Evolutionary conservation across 1,284 basidiomycete species (phyloP), one percentile per base, ranked within the genome.

Genomic region (Sanghuangporus weigelae): DNA sequence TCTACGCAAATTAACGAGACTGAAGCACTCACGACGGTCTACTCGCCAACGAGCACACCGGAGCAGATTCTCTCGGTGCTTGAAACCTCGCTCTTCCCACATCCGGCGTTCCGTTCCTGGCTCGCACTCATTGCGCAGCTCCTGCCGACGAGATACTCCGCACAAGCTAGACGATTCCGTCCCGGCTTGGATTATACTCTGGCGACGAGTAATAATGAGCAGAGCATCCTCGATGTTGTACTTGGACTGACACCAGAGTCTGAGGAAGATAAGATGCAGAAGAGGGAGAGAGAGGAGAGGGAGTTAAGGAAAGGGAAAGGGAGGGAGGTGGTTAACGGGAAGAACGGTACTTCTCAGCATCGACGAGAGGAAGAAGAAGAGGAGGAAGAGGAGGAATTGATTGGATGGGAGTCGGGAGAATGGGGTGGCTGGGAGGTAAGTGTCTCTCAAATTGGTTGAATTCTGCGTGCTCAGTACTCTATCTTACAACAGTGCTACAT

Each of bases 121-220:
- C 78, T 98, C 44, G 83, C 87, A n/a, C 81, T 87, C 64, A 86
- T 98, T 53, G 89, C 91, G 51, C 82, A 83, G 48, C 75, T 98
- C 67, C 80, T 96, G 58, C 92, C 94, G 14, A 76, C 92, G 68
- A 82, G 86, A 12, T 86, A 91, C 73, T 78, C 85, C 7, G 82
- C 85, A 12, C 87, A 95, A 75, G 93, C 93, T 59, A 81, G 96
- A 67, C 79, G 96, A 53, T 97, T 98, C 77, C 80, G 96, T 63
- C 93, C 94, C 0, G 96, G 95, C 0, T 78, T 98, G 68, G 96
- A 98, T 76, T 98, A 98, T 75, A 97, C 96, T 19, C 84, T 99
- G 0, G 96, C 96, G 38, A 90, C 91, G 67, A 92, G 93, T 64
- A 92, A 96, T 70, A 90, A 92, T 67, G 83, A 80, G 64, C 92